Evolutionary conservation across 805 yeast species (phyloP), one percentile per base, ranked within the genome.

Genomic region (Schizosaccharomyces cryophilus): DNA sequence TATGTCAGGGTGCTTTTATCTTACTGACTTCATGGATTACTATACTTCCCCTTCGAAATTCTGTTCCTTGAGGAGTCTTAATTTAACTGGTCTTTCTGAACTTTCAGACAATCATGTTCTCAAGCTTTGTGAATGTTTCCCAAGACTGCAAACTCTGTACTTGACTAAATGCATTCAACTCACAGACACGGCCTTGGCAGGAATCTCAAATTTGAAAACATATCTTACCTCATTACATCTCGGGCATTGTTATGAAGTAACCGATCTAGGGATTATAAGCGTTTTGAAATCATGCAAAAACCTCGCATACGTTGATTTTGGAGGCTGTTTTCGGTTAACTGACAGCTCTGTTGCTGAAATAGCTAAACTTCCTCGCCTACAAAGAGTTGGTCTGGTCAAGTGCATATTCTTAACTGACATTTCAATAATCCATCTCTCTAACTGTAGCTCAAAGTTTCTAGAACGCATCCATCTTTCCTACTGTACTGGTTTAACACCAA

Each of bases 391-490:
- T 0, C 75, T 90, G 60, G 98, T 93, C 29, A 90, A 89, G 70
- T 90, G 98, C 71, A 78, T 80, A 21, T 81, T 85, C 68, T 87
- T 90, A 66, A 84, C 94, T 4, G 96, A 90, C 70, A 80, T 78
- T 59, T 96, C 97, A 1, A 69, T 74, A 78, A 65, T 78, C 80
- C 72, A 90, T 80, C 48, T 80, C 78, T 66, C 70, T 69, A 64
- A 77, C 80, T 64, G 64, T 4, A 77, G 77, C 62, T 87, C 83
- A 64, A 94, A 85, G 69, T 82, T 93, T 54, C 74, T 90, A 61
- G 97, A 93, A 72, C 79, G 98, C 64, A 89, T 93, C 9, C 98
- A 90, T 73, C 77, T 90, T 62, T 85, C 95, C 17, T 90, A 90
- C 71, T 90, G 98, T 71, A 80, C 88, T 42, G 80, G 84, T 66